A percentile compares a stretch with the other conserved stretches of the same genome.
phyloP scores from a whole-genome alignment of 2,329 filamentous ascomycete species.

The Aspergillus sp. region DNA sequence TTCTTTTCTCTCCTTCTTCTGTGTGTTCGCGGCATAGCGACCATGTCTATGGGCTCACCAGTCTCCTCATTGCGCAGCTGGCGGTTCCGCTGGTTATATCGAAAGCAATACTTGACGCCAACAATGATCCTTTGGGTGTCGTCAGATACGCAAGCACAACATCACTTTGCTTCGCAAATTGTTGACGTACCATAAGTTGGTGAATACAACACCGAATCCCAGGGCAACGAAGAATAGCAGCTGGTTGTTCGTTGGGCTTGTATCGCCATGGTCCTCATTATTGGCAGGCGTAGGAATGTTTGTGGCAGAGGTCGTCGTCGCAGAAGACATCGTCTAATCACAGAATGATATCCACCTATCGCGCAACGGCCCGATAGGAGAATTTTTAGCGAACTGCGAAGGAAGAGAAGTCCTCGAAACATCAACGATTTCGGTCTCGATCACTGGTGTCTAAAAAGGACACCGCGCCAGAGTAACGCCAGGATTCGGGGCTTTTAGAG shows the following conservation, averaged over 20 bases:
- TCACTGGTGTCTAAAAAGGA: not conserved
- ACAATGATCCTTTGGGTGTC: constrained; percentile 80
- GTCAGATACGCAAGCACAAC: constrained; percentile 5
- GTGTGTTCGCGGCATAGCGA: constrained; percentile 76
- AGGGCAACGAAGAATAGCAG: constrained; percentile 89
- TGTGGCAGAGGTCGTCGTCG: constrained; percentile 20
- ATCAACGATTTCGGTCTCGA: not conserved
- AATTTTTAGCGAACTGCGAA: no score
- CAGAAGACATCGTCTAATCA: constrained; percentile 18
- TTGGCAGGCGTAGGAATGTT: constrained; percentile 19
- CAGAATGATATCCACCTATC: not conserved
- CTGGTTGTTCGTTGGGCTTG: constrained; percentile 59
- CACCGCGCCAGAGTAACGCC: not conserved
- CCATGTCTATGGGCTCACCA: constrained; percentile 79
- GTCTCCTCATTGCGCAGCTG: constrained; percentile 67
- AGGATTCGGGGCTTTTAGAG: not conserved
- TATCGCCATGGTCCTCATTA: constrained; percentile 25
- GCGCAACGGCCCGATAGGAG: no score
- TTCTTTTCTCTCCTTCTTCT: constrained; percentile 92
- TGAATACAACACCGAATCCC: constrained; percentile 96
- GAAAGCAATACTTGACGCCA: constrained; percentile 97
- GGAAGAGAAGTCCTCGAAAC: no score
- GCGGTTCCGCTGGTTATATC: constrained; percentile 91
- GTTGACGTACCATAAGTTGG: constrained; percentile 82
- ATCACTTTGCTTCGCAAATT: not conserved